Conservation (phyloP, 345 rosid genomes). For the Atalantia buxifolia region DNA sequence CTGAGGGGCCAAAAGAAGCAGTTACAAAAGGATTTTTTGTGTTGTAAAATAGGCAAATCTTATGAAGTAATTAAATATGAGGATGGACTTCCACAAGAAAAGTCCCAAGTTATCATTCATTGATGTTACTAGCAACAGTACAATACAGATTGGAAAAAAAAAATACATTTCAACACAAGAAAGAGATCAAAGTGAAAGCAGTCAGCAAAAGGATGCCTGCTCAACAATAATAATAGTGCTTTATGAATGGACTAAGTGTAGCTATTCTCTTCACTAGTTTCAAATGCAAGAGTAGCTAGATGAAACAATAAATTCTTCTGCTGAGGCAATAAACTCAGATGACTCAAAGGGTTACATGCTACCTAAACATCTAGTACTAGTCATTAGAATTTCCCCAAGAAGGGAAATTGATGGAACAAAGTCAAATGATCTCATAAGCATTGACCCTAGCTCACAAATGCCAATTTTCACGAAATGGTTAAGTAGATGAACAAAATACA, state of each 20-base stretch:
- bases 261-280: not conserved
- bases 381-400: not conserved
- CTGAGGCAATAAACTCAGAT: not conserved
- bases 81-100: not conserved
- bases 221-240: not conserved
- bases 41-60: not conserved
- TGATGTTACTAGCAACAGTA: not conserved
- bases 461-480: not conserved
- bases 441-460: conserved; percentile 4
- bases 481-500: not conserved
- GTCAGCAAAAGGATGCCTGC: not conserved
- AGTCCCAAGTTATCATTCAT: not conserved
- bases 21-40: conserved; percentile 11
- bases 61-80: not conserved
- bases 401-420: conserved; percentile 18
- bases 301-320: not conserved
- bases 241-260: not conserved
- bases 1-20: not conserved
- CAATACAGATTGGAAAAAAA: too few relatives aligned
- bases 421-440: conserved; percentile 18
- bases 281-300: not conserved
- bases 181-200: not conserved
- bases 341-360: not conserved
- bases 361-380: not conserved
- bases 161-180: too few relatives aligned